A percentile compares a stretch with the other conserved stretches of the same genome.
Conservation (phyloP, 2,329 filamentous ascomycete species). For the Gaeumannomyces sp. region DNA sequence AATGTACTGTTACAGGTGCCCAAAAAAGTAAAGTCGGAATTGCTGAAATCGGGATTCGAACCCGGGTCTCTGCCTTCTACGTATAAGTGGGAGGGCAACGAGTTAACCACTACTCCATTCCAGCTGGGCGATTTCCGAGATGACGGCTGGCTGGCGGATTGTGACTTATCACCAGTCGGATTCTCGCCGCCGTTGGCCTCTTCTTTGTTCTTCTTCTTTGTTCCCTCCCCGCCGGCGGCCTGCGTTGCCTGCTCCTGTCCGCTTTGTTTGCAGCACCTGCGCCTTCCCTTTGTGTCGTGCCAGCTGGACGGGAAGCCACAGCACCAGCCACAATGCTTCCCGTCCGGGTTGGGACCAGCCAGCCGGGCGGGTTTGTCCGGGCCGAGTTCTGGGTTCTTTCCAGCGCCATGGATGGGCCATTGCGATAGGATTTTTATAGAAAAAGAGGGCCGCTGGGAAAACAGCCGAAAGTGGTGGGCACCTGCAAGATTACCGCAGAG, state of each 20-base stretch:
- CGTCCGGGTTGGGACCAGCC: neutral
- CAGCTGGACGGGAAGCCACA: neutral
- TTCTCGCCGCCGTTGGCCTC: neutral
- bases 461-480: too few relatives aligned
- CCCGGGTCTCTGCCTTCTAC: constrained; percentile 9
- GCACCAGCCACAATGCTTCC: neutral
- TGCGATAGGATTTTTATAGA: too few relatives aligned
- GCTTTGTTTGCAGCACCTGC: neutral
- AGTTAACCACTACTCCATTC: constrained; percentile 12
- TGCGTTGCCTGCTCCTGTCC: neutral
- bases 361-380: neutral
- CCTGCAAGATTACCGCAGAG: too few relatives aligned
- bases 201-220: neutral
- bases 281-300: neutral
- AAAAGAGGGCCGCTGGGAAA: too few relatives aligned
- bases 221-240: neutral
- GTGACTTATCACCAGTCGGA: neutral
- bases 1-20: neutral
- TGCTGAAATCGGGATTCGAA: constrained; percentile 11
- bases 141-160: neutral
- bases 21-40: neutral
- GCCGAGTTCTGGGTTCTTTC: neutral
- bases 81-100: constrained; percentile 9
- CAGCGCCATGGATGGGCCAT: neutral
- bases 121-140: neutral